Conservation (phyloP, 495 filamentous ascomycete genomes). For the Tuber melanosporum region DNA sequence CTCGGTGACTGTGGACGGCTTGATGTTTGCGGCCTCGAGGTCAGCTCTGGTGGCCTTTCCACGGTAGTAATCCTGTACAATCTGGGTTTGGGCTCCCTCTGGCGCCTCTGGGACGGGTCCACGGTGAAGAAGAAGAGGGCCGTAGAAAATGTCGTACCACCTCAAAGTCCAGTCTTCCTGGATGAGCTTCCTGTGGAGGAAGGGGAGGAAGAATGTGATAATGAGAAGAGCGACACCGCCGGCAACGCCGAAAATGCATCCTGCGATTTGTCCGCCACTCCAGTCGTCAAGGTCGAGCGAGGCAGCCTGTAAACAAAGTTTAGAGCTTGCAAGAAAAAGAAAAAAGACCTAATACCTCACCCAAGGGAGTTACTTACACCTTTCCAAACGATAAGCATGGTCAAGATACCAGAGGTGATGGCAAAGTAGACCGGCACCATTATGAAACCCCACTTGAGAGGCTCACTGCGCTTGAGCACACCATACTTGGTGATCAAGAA, state of each 20-base stretch:
- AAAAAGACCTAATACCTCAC: neutral
- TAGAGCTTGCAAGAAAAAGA: neutral
- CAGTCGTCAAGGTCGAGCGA: slow-evolving; percentile 48
- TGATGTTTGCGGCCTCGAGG: slow-evolving; percentile 44
- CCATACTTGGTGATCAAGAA: slow-evolving; percentile 59
- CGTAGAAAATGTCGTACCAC: slow-evolving; percentile 54
- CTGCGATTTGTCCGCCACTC: slow-evolving; percentile 50
- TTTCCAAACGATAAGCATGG: slow-evolving; percentile 60
- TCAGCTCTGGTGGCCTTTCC: slow-evolving; percentile 48
- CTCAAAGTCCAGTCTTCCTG: slow-evolving; percentile 52
- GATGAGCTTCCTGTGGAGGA: slow-evolving; percentile 55
- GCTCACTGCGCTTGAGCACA: slow-evolving; percentile 55
- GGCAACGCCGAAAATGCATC: slow-evolving; percentile 55
- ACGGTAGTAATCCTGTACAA: slow-evolving; percentile 54
- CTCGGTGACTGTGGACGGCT: slow-evolving; percentile 20
- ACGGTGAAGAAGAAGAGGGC: slow-evolving; percentile 52
- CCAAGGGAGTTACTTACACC: slow-evolving; percentile 36
- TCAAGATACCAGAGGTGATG: slow-evolving; percentile 54
- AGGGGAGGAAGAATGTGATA: slow-evolving; percentile 57
- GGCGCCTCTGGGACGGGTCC: slow-evolving; percentile 50
- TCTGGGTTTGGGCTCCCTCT: slow-evolving; percentile 41
- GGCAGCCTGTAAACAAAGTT: slow-evolving; percentile 35
- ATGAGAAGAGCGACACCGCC: slow-evolving; percentile 50
- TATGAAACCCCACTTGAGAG: slow-evolving; percentile 53
- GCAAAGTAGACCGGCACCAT: slow-evolving; percentile 59